phyloP scores from a whole-genome alignment of 345 rosid genomes.

The Crucihimalaya himalaica region DNA sequence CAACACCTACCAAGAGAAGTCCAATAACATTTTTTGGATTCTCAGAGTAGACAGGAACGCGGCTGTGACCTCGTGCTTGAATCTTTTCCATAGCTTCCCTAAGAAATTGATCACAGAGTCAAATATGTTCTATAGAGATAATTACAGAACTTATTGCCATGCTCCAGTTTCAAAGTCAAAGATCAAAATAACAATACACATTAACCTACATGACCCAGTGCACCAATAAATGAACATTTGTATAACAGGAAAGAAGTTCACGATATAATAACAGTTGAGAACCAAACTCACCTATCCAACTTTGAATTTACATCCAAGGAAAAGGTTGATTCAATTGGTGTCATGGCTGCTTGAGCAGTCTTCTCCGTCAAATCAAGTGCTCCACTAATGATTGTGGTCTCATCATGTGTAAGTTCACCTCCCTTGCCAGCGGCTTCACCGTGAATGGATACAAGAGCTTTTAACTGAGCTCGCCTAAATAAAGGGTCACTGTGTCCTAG shows the following conservation, averaged over 20 bases:
- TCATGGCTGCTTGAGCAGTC: constrained; percentile 99
- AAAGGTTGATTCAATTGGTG: constrained; percentile 96
- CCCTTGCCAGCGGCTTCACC: constrained; percentile 96
- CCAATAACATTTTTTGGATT: constrained; percentile 88
- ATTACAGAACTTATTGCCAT: background rate
- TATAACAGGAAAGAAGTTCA: background rate
- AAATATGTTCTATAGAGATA: background rate
- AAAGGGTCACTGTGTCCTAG: constrained; percentile 83
- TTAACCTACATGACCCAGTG: background rate
- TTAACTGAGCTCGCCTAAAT: constrained; percentile 93
- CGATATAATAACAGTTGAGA: background rate
- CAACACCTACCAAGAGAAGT: constrained; percentile 73
- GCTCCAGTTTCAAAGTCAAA: background rate
- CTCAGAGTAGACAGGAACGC: constrained; percentile 90
- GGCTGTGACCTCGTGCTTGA: constrained; percentile 95
- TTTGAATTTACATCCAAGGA: constrained; percentile 93
- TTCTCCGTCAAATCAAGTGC: constrained; percentile 94
- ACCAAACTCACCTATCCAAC: constrained; percentile 73
- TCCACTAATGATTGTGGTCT: constrained; percentile 90
- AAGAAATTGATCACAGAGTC: constrained; percentile 25
- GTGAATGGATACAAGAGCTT: constrained; percentile 93
- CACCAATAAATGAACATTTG: background rate
- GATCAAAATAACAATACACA: background rate
- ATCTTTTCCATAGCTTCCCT: constrained; percentile 96
- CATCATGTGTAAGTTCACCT: constrained; percentile 96